Evolutionary conservation across 2,329 filamentous ascomycete genomes (phyloP), one percentile per base, ranked within the genome.

Genomic region (Xylariaceae sp.): DNA sequence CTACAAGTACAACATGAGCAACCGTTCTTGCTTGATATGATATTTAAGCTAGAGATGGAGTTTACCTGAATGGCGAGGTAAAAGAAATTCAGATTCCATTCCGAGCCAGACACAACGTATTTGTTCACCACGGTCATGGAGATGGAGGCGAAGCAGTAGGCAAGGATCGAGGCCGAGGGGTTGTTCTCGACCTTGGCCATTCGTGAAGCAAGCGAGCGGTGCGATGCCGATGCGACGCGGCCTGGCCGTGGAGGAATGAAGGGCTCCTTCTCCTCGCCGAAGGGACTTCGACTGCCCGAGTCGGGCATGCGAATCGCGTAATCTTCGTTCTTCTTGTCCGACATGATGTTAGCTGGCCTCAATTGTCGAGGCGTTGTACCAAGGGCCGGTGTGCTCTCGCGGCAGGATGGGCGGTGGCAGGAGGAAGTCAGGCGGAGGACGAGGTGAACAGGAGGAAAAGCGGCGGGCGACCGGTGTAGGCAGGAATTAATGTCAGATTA

Each of bases 121-220:
- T 99, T 99, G 80, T 99, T 99, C 75, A 95, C 94, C n/a, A 97
- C 90, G 6, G 94, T 99, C 94, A 99, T 99, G 75, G 93, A 84
- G 73, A 99, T 99, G n/a, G 92, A 97, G 56, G 93, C 90, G 70
- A 89, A 80, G 76, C 94, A 99, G 80, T 99, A 99, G 53, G 90
- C 86, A 65, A 96, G 73, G 68, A 99, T 89, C 18, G 93, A 92
- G 52, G 94, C 73, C 51, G 84, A 79, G 13, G 92, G 90, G 75
- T 86, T 94, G 76, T 92, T 90, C 69, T 87, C 83, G 63, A 91
- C 73, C 68, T 78, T 77, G 63, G 78, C 74, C 49, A 80, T 69
- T 62, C 73, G 64, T 59, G 65, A 70, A 67, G 72, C 65, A 64
- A 72, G 63, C 15, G 63, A 67, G 65, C 68, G 67, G 61, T 73